A percentile compares a stretch with the other conserved stretches of the same genome.
These are phyloP conservation scores for Grosmannia huntii DNA, from an alignment of 2,329 filamentous ascomycete genomes.

Conservation along the genomic window DNA sequence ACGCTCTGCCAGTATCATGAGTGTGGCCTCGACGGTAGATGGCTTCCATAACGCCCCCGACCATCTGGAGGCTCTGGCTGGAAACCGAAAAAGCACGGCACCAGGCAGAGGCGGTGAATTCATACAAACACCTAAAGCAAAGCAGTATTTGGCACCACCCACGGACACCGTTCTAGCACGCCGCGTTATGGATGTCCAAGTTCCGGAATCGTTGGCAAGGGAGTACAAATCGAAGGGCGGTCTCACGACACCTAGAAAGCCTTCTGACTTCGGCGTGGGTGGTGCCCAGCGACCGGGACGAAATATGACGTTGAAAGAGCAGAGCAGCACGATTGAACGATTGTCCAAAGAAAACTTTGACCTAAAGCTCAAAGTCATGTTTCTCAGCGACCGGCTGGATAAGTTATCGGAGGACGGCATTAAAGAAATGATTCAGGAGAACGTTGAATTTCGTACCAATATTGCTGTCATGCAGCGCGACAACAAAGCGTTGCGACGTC, in stretches of 20 bases:
- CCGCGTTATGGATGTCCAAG: constrained; percentile 79
- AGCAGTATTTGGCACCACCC: constrained; percentile 40
- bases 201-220: constrained; percentile 75
- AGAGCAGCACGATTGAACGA: constrained; percentile 92
- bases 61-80: constrained; percentile 36
- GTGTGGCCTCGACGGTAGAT: constrained; percentile 68
- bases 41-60: constrained; percentile 39
- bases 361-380: constrained; percentile 93
- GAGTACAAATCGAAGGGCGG: constrained; percentile 71
- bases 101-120: constrained; percentile 26
- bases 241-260: constrained; percentile 44
- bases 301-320: constrained; percentile 85
- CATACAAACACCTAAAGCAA: constrained; percentile 60
- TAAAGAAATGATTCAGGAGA: constrained; percentile 96
- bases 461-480: constrained; percentile 83
- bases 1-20: constrained; percentile 74
- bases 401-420: constrained; percentile 91
- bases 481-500: constrained; percentile 68
- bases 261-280: constrained; percentile 33
- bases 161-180: constrained; percentile 83
- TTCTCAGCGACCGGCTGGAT: constrained; percentile 83
- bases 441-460: constrained; percentile 86
- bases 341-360: constrained; percentile 98
- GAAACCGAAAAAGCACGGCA: constrained; percentile 28
- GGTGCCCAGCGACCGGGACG: constrained; percentile 21